Evolutionary conservation across 805 yeast genomes (phyloP).

Genomic region (Saccharomycopsis sp.): DNA sequence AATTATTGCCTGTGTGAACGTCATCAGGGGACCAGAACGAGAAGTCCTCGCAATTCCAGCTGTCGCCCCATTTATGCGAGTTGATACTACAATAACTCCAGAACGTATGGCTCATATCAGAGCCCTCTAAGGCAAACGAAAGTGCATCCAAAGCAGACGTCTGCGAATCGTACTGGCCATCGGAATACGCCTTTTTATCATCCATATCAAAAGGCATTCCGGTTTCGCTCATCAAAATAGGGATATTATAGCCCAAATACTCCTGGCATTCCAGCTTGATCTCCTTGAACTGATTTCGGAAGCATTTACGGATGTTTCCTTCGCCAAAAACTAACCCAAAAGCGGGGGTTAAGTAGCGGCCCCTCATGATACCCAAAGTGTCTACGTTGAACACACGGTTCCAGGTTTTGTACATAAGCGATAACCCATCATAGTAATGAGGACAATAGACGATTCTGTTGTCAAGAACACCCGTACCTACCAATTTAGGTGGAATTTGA

Average conservation of each 20-base stretch:
- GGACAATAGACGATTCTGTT: slow-evolving; percentile 68
- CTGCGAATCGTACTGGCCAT: slow-evolving; percentile 67
- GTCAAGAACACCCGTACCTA: slow-evolving; percentile 47
- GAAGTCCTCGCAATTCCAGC: slow-evolving; percentile 92
- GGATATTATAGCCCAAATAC: slow-evolving; percentile 55
- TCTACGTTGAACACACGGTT: slow-evolving; percentile 76
- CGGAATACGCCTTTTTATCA: slow-evolving; percentile 57
- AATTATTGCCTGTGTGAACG: slow-evolving; percentile 20
- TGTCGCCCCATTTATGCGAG: slow-evolving; percentile 80
- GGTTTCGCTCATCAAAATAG: slow-evolving; percentile 84
- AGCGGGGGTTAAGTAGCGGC: slow-evolving; percentile 63
- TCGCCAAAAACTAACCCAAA: slow-evolving; percentile 81
- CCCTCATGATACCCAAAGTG: slow-evolving; percentile 81
- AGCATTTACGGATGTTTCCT: slow-evolving; percentile 61
- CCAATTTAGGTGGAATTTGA: slow-evolving; percentile 64
- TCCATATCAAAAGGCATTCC: slow-evolving; percentile 98
- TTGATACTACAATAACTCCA: slow-evolving; percentile 82
- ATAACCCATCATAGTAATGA: slow-evolving; percentile 93
- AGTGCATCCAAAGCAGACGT: slow-evolving; percentile 80
- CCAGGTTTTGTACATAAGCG: slow-evolving; percentile 90
- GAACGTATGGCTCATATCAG: slow-evolving; percentile 63
- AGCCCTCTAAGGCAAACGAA: slow-evolving; percentile 69
- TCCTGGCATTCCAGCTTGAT: slow-evolving; percentile 58
- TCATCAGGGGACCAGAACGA: slow-evolving; percentile 78
- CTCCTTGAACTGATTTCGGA: slow-evolving; percentile 60